phyloP scores from a whole-genome alignment of 1,284 basidiomycete genomes.

The Sporisorium exsertum region DNA sequence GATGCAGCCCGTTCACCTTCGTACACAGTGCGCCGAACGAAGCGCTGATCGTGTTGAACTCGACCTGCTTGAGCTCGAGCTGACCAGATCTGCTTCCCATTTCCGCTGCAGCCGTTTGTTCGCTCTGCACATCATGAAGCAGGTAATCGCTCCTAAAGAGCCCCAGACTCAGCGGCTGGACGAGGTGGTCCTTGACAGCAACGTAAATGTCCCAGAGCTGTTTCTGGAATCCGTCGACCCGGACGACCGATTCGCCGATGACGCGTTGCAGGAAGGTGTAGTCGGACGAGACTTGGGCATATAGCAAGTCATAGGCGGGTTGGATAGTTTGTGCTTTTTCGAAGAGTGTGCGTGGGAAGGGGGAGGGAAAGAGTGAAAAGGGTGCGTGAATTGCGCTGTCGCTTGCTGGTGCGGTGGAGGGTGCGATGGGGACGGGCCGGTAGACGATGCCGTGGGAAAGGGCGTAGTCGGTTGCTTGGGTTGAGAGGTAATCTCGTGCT shows the following conservation, averaged over 20 bases:
- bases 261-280: conserved; percentile 82
- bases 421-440: conserved; percentile 74
- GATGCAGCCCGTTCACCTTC: conserved; percentile 79
- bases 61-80: conserved; percentile 87
- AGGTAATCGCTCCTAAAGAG: conserved; percentile 97
- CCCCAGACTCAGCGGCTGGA: conserved; percentile 84
- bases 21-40: conserved; percentile 89
- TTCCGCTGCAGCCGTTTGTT: neutral
- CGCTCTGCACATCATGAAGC: conserved; percentile 74
- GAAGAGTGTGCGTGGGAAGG: conserved; percentile 83
- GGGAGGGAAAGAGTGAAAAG: conserved; percentile 85
- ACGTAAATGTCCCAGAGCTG: conserved; percentile 89
- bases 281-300: conserved; percentile 85
- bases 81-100: conserved; percentile 37
- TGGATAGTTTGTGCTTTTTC: conserved; percentile 79
- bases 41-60: conserved; percentile 96
- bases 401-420: conserved; percentile 42
- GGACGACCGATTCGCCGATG: conserved; percentile 83
- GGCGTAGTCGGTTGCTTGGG: conserved; percentile 83
- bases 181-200: conserved; percentile 70
- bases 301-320: conserved; percentile 83
- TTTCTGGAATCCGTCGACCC: conserved; percentile 88
- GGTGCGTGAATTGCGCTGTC: conserved; percentile 88
- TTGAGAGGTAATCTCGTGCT: conserved; percentile 76
- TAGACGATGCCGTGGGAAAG: conserved; percentile 86